phyloP scores from a whole-genome alignment of 768 basidiomycete genomes.

The Coprinopsis strossmayeri region DNA sequence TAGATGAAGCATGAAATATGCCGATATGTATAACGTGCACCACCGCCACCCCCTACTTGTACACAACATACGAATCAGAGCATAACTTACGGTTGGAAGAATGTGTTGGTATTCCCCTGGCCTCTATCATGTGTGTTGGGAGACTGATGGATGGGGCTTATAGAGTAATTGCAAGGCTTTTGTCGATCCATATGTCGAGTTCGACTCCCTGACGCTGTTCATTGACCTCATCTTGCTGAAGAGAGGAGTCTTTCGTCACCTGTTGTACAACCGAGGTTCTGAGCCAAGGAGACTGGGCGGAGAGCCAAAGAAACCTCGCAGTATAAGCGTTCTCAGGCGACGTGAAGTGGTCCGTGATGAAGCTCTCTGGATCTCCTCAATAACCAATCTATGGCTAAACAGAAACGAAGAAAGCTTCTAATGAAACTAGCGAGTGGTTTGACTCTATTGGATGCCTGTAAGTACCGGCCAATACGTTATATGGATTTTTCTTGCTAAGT shows the following conservation, averaged over 20 bases:
- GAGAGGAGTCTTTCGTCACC: conserved; percentile 72
- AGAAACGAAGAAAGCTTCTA: conserved; percentile 60
- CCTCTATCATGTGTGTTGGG: neutral
- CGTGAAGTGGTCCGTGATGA: neutral
- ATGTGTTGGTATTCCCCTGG: conserved; percentile 55
- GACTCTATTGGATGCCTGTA: conserved; percentile 68
- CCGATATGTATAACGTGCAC: conserved; percentile 80
- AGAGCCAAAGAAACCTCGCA: conserved; percentile 10
- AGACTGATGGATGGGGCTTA: neutral
- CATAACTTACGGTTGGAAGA: conserved; percentile 78
- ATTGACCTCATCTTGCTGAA: conserved; percentile 82
- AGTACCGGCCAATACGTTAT: too few relatives aligned
- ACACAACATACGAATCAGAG: conserved; percentile 75
- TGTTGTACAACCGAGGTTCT: conserved; percentile 74
- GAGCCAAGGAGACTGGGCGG: conserved; percentile 44
- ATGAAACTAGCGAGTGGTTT: conserved; percentile 52
- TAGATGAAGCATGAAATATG: conserved; percentile 33
- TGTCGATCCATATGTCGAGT: conserved; percentile 85
- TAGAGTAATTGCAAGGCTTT: conserved; percentile 59
- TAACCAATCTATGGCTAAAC: too few relatives aligned
- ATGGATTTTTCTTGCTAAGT: conserved; percentile 6
- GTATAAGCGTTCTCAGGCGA: conserved; percentile 3
- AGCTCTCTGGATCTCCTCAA: too few relatives aligned
- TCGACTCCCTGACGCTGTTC: conserved; percentile 64
- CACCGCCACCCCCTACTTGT: conserved; percentile 55